Percentiles rank a stretch among this genome's conserved stretches.
Conservation (phyloP, 768 basidiomycete species). For the Hebeloma cylindrosporum region DNA sequence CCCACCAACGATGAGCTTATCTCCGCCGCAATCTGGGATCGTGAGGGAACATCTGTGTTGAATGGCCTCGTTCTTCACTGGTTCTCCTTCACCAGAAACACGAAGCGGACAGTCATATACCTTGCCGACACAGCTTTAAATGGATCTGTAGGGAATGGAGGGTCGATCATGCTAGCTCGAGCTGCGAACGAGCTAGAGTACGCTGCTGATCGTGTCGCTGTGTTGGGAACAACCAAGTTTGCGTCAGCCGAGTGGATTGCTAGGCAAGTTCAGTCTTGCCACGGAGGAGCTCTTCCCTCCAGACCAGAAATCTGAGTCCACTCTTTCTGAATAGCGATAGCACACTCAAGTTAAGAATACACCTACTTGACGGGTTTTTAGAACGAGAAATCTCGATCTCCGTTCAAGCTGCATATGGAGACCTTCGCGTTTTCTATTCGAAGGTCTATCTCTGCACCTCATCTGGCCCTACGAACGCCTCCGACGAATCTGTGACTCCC, state of each 20-base stretch:
- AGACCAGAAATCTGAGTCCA: background rate
- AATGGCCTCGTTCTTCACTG: conserved; percentile 12
- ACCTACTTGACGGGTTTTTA: conserved; percentile 11
- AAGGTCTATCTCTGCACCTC: conserved; percentile 10
- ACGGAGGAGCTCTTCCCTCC: background rate
- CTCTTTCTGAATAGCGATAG: conserved; percentile 4
- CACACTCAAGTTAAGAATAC: conserved; percentile 11
- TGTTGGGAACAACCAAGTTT: conserved; percentile 10
- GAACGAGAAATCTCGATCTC: conserved; percentile 10
- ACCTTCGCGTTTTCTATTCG: conserved; percentile 12
- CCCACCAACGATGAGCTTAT: conserved; percentile 9
- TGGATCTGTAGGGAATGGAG: background rate
- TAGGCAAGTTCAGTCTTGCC: background rate
- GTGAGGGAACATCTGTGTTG: conserved; percentile 12
- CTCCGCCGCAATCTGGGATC: conserved; percentile 10
- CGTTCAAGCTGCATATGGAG: conserved; percentile 14
- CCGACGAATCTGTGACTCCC: conserved; percentile 8
- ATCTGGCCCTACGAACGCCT: conserved; percentile 15
- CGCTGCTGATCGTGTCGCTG: conserved; percentile 11
- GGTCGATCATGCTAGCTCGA: conserved; percentile 3
- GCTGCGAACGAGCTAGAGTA: conserved; percentile 10
- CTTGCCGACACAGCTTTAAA: conserved; percentile 5
- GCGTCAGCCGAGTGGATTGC: conserved; percentile 10
- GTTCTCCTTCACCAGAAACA: conserved; percentile 10
- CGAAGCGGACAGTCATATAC: conserved; percentile 10